Evolutionary conservation across 1,284 basidiomycete genomes (phyloP).

Genomic region (Cutaneotrichosporon spelunceum): DNA sequence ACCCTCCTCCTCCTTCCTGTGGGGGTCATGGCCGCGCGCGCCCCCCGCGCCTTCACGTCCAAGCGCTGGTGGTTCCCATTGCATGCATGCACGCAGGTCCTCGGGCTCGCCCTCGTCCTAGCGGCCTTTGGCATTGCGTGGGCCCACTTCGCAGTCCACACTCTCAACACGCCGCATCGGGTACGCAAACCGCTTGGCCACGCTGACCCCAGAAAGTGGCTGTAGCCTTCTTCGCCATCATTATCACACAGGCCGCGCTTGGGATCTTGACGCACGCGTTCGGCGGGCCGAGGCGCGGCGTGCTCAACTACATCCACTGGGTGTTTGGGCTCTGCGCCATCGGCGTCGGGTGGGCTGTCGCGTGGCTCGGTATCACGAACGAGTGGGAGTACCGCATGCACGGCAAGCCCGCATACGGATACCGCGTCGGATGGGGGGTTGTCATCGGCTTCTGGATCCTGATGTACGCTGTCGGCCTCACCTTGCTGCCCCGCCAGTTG

Average conservation of each 20-base stretch:
- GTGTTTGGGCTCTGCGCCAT: background rate
- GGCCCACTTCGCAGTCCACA: conserved; percentile 15
- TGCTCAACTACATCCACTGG: conserved; percentile 7
- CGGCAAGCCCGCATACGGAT: background rate
- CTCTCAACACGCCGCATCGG: conserved; percentile 5
- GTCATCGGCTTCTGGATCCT: conserved; percentile 20
- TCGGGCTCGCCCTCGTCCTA: conserved; percentile 53
- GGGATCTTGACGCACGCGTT: background rate
- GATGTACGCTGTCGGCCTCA: background rate
- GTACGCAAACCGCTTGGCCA: background rate
- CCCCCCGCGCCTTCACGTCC: conserved; percentile 57
- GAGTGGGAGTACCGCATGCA: conserved; percentile 8
- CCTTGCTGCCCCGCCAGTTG: conserved; percentile 3
- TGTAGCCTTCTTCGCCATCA: conserved; percentile 58
- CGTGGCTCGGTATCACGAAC: conserved; percentile 6
- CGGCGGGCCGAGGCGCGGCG: background rate
- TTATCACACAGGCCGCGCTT: conserved; percentile 40
- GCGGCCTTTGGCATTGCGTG: conserved; percentile 50
- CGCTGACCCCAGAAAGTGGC: conserved; percentile 54
- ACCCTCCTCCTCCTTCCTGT: conserved; percentile 61
- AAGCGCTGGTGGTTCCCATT: conserved; percentile 58
- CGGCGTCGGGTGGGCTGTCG: conserved; percentile 3
- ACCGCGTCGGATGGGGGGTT: conserved; percentile 15
- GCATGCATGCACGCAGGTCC: conserved; percentile 56
- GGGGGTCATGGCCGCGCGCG: conserved; percentile 60